phyloP scores from a whole-genome alignment of 2,329 filamentous ascomycete genomes.

The Trichothecium sympodiale region DNA sequence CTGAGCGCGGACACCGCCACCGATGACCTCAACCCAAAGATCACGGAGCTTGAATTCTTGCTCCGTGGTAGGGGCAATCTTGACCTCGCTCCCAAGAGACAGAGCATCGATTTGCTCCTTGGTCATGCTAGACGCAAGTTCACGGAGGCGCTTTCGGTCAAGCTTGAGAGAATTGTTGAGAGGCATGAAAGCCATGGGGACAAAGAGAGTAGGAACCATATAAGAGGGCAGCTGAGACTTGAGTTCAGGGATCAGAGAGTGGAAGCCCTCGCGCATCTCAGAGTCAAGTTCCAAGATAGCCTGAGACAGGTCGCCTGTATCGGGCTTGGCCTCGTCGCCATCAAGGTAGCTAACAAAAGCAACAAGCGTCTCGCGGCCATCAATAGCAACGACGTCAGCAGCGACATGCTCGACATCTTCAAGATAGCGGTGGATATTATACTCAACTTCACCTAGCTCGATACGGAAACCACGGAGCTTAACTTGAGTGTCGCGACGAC shows the following conservation, averaged over 20 bases:
- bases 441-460: constrained; percentile 22
- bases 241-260: not conserved
- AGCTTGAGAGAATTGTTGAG: constrained; percentile 7
- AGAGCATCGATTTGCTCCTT: constrained; percentile 1
- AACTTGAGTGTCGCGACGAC: constrained; percentile 15
- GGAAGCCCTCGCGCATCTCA: not conserved
- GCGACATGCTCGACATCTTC: constrained; percentile 1
- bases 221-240: constrained; percentile 5
- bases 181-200: constrained; percentile 6
- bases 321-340: not conserved
- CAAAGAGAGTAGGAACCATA: constrained; percentile 7
- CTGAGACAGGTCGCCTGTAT: constrained; percentile 3
- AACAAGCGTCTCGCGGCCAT: not conserved
- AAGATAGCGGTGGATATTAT: constrained; percentile 1
- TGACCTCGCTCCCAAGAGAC: not conserved
- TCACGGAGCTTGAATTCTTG: constrained; percentile 27
- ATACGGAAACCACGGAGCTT: constrained; percentile 42
- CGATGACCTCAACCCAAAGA: constrained; percentile 37
- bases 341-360: constrained; percentile 1
- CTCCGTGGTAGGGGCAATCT: constrained; percentile 1
- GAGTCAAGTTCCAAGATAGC: not conserved
- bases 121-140: not conserved
- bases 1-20: constrained; percentile 21
- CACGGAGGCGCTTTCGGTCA: constrained; percentile 6
- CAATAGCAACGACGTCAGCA: constrained; percentile 6